Conservation (phyloP, 192 early-diverging fungal species). For the Paraglomus brasilianum region DNA sequence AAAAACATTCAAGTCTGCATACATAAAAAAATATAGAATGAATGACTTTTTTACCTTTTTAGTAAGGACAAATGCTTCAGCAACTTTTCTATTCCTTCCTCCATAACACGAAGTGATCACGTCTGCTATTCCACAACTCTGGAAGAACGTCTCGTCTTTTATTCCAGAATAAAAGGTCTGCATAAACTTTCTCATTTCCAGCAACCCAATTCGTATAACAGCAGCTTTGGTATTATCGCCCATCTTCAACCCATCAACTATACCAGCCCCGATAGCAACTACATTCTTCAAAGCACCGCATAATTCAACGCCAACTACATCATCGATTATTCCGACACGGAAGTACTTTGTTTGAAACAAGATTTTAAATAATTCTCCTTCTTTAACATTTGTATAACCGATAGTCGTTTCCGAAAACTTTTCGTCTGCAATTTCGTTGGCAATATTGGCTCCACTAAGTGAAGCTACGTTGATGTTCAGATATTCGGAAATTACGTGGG, state of each 20-base stretch:
- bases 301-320: conserved; percentile 92
- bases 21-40: conserved; percentile 11
- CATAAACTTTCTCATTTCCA: conserved; percentile 94
- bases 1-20: background rate
- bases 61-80: conserved; percentile 85
- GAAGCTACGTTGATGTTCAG: conserved; percentile 78
- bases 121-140: conserved; percentile 96
- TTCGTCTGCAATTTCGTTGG: conserved; percentile 90
- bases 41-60: conserved; percentile 56
- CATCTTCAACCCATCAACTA: conserved; percentile 89
- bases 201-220: conserved; percentile 90
- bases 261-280: conserved; percentile 94
- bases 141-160: conserved; percentile 94
- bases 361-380: conserved; percentile 76
- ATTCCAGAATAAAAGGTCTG: conserved; percentile 79
- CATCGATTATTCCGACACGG: conserved; percentile 78
- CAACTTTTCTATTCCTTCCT: conserved; percentile 92
- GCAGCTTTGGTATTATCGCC: conserved; percentile 98
- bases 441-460: conserved; percentile 97
- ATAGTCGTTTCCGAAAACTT: conserved; percentile 97
- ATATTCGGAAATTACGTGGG: conserved; percentile 50
- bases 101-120: conserved; percentile 96
- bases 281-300: conserved; percentile 99
- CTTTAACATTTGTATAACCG: conserved; percentile 64
- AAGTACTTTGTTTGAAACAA: conserved; percentile 90